A percentile compares a stretch with the other conserved stretches of the same genome.
phyloP scores from a whole-genome alignment of 2,329 filamentous ascomycete species.

The Clonostachys solani region DNA sequence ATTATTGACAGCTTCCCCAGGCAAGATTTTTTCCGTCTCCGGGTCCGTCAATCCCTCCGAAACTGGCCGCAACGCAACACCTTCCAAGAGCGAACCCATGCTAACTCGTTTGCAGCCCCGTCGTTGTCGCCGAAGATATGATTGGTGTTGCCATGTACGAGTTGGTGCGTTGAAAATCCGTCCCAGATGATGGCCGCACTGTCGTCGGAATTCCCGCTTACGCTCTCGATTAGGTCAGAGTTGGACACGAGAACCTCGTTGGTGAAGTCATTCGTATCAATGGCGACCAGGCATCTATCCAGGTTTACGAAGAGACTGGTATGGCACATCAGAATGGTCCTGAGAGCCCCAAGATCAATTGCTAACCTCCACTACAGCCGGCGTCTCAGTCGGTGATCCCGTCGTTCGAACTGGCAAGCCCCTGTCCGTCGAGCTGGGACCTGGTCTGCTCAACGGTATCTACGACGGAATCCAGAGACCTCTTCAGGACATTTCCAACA shows the following conservation, averaged over 20 bases:
- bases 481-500: conserved; percentile 75
- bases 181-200: neutral
- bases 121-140: conserved; percentile 97
- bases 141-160: conserved; percentile 99
- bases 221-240: conserved; percentile 61
- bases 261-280: conserved; percentile 99
- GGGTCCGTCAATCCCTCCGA: conserved; percentile 38
- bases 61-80: neutral
- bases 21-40: conserved; percentile 59
- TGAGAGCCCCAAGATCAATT: conserved; percentile 5
- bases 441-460: conserved; percentile 96
- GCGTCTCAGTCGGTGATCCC: conserved; percentile 92
- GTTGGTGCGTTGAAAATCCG: conserved; percentile 56
- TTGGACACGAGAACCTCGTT: conserved; percentile 86
- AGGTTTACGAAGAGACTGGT: conserved; percentile 99
- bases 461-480: conserved; percentile 99
- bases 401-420: conserved; percentile 90
- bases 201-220: conserved; percentile 1
- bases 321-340: conserved; percentile 20
- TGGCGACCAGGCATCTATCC: conserved; percentile 91
- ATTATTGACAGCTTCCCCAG: conserved; percentile 19
- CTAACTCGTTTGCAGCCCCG: conserved; percentile 54
- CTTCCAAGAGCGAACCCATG: conserved; percentile 3
- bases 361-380: conserved; percentile 52
- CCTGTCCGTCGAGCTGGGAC: conserved; percentile 93